Evolutionary conservation across 2,329 filamentous ascomycete genomes (phyloP).

Genomic region (Emergomyces orientalis): DNA sequence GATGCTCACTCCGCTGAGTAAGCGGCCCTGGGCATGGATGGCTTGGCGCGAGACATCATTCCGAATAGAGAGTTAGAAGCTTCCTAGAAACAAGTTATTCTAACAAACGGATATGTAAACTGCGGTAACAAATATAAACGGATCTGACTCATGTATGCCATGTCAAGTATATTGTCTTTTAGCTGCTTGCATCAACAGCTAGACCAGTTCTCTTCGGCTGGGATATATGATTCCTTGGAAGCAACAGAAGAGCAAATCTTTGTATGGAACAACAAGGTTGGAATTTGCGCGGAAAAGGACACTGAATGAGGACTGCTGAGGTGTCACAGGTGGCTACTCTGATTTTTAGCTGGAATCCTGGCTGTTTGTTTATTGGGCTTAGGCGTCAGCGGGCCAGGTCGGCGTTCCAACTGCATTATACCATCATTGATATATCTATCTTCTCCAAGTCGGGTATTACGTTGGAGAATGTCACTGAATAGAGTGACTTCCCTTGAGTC

Average conservation of each 20-base stretch:
- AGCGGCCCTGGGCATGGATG: neutral
- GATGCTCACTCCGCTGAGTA: neutral
- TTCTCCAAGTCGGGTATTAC: neutral
- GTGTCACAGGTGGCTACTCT: neutral
- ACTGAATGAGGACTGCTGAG: neutral
- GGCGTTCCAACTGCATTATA: neutral
- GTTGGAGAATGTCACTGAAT: conserved; percentile 33
- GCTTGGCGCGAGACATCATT: neutral
- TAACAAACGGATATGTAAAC: neutral
- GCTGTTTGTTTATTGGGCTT: neutral
- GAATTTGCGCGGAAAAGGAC: neutral
- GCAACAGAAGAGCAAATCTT: no score
- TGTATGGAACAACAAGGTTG: neutral
- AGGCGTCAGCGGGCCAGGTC: neutral
- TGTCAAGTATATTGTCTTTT: neutral
- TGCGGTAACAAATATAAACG: neutral
- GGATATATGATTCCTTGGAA: neutral
- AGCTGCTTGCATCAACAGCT: neutral
- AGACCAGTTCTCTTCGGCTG: neutral
- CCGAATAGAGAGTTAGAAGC: neutral
- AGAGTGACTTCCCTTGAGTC: conserved; percentile 38
- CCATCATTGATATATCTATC: neutral
- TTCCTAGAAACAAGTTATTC: neutral
- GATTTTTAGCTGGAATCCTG: neutral
- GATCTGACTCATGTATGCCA: neutral